Evolutionary conservation across 1,139 yeast genomes (phyloP), one percentile per base, ranked within the genome.

Genomic region (Yamadazyma diospyri): DNA sequence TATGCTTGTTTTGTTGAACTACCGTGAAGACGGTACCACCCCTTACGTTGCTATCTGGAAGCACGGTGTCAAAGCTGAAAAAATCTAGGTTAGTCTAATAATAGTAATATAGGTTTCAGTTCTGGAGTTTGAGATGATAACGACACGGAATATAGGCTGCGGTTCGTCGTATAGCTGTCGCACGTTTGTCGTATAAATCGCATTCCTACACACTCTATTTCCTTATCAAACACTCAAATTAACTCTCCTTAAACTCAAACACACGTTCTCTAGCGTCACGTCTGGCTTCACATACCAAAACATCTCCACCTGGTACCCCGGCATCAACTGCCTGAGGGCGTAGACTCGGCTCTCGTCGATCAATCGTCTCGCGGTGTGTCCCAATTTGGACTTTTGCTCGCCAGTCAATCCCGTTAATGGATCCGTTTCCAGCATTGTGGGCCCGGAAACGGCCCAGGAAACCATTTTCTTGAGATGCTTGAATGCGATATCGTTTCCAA

Each of bases 21-120:
- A 92, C 88, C 94, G 99, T 76, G 98, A 92, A 76, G 97, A 92
- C 64, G 99, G 98, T 76, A 75, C 81, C 57, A 94, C 99, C 51
- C 98, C 98, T 61, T 94, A 62, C 76, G 94, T 92, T 61, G 87
- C 89, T 51, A 80, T 88, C 82, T 92, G 97, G 97, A 94, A 89
- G 78, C 97, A 92, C 71, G 98, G 97, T 79, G 81, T 86, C 51
- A 73, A 68, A 56, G 87, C 79, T 66, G 78, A 74, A 66, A 92
- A 92, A 82, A 78, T 88, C 76, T 89, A 87, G 79, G 56, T 45
- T 16, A 16, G 5, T 23, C 16, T 24, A 16, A 7, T 25, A 12
- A 10, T 26, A 26, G 17, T 26, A 13, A 13, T 5, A 24, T 13
- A 12, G 16, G 27, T 12, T 24, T 24, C 16, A 24, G 17, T 24